A percentile compares a stretch with the other conserved stretches of the same genome.
Evolutionary conservation across 768 basidiomycete genomes (phyloP).

Genomic region (Auricularia sp.): DNA sequence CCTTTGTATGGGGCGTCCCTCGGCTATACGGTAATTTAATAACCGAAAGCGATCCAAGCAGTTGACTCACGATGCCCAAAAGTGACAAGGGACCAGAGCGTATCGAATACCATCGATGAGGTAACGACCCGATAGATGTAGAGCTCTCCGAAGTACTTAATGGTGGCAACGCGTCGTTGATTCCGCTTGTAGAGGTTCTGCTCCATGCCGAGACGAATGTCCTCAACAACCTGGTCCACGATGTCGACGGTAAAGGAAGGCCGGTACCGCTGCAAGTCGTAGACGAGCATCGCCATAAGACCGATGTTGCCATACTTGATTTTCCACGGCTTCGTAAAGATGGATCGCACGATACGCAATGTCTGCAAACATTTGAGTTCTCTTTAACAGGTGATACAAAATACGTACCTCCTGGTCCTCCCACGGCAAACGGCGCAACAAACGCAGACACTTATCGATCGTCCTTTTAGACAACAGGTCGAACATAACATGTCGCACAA

Average conservation of each 20-base stretch:
- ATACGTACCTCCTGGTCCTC: slow-evolving; percentile 46
- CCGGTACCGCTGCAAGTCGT: slow-evolving; percentile 89
- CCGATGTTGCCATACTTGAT: slow-evolving; percentile 86
- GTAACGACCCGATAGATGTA: slow-evolving; percentile 92
- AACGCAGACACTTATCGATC: slow-evolving; percentile 90
- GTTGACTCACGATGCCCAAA: slow-evolving; percentile 83
- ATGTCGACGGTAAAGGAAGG: slow-evolving; percentile 80
- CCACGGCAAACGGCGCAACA: slow-evolving; percentile 93
- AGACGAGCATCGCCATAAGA: slow-evolving; percentile 86
- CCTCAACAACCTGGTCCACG: slow-evolving; percentile 91
- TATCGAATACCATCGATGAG: slow-evolving; percentile 86
- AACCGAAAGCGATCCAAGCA: neutral
- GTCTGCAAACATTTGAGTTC: slow-evolving; percentile 11
- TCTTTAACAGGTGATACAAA: neutral
- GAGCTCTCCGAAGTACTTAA: slow-evolving; percentile 93
- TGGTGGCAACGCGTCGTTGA: slow-evolving; percentile 80
- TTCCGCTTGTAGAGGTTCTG: slow-evolving; percentile 93
- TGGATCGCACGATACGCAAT: slow-evolving; percentile 63
- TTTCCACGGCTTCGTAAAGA: slow-evolving; percentile 98
- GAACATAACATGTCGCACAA: slow-evolving; percentile 90
- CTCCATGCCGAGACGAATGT: slow-evolving; percentile 83
- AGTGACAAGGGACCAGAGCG: slow-evolving; percentile 86
- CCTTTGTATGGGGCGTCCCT: slow-evolving; percentile 77
- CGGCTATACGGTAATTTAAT: slow-evolving; percentile 40
- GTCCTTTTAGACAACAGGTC: slow-evolving; percentile 89